These are phyloP conservation scores for Sechiopsis laciniata DNA, from an alignment of 306 rosid genomes.

Conservation along the genomic window DNA sequence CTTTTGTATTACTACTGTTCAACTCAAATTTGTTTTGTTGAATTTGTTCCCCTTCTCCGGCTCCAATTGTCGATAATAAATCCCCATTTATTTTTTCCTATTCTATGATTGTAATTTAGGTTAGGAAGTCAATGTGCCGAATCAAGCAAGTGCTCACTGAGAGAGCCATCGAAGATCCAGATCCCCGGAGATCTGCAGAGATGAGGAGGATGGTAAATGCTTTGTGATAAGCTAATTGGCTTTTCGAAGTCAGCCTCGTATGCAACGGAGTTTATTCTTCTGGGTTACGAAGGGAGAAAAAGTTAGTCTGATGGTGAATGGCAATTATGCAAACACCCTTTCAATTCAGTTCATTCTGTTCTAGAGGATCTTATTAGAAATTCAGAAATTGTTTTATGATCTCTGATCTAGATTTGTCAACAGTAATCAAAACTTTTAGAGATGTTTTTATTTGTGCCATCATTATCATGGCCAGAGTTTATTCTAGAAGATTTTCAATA, in stretches of 20 bases:
- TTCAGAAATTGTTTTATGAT: no score
- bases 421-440: background rate
- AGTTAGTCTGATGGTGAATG: no score
- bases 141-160: constrained; percentile 93
- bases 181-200: constrained; percentile 86
- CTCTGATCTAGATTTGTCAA: background rate
- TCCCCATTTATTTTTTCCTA: no score
- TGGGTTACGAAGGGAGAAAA: background rate
- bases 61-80: no score
- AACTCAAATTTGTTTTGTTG: no score
- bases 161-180: constrained; percentile 91
- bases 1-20: no score
- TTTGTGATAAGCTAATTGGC: constrained; percentile 38
- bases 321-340: no score
- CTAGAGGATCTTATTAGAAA: background rate
- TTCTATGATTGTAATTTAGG: constrained; percentile 42
- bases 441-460: background rate
- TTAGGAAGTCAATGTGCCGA: constrained; percentile 96
- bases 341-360: constrained; percentile 3
- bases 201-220: constrained; percentile 90
- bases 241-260: background rate
- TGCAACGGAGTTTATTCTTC: background rate
- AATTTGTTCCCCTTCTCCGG: background rate
- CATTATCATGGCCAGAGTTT: background rate
- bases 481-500: constrained; percentile 5